A percentile compares a stretch with the other conserved stretches of the same genome.
phyloP scores from a whole-genome alignment of 2,329 filamentous ascomycete species.

The Sclerotinia borealis region DNA sequence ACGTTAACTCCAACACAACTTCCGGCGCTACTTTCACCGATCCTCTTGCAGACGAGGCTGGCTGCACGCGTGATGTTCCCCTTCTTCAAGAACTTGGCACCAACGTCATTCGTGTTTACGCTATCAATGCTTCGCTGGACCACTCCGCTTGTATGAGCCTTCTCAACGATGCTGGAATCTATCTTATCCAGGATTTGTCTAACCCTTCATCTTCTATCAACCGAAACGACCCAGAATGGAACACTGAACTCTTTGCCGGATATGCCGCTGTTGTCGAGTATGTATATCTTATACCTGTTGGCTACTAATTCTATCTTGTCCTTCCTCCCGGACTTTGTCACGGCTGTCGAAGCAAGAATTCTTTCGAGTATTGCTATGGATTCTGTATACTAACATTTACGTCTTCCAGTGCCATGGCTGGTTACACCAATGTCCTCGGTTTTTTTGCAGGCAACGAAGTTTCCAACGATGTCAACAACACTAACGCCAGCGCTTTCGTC shows the following conservation, averaged over 20 bases:
- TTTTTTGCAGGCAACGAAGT: constrained; percentile 99
- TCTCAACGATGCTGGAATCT: constrained; percentile 82
- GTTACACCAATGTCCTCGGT: constrained; percentile 87
- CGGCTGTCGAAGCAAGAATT: neutral
- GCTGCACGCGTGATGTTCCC: constrained; percentile 81
- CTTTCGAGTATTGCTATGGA: neutral
- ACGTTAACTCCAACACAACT: constrained; percentile 50
- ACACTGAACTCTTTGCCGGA: constrained; percentile 67
- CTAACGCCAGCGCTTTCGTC: constrained; percentile 83
- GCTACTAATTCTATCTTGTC: neutral
- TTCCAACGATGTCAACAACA: constrained; percentile 83
- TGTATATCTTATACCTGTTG: neutral
- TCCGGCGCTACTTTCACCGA: constrained; percentile 62
- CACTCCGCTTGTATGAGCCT: constrained; percentile 81
- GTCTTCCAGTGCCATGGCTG: constrained; percentile 48
- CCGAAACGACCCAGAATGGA: constrained; percentile 73
- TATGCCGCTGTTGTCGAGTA: constrained; percentile 78
- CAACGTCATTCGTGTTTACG: constrained; percentile 94
- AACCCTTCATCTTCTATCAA: constrained; percentile 80
- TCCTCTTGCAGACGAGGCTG: constrained; percentile 65
- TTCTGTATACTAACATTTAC: neutral
- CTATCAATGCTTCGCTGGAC: constrained; percentile 72
- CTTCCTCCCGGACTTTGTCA: neutral
- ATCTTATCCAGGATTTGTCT: constrained; percentile 85
- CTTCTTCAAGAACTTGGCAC: constrained; percentile 72